These are phyloP conservation scores for Verticillium isaacii DNA, from an alignment of 2,329 filamentous ascomycete species.

Conservation along the genomic window DNA sequence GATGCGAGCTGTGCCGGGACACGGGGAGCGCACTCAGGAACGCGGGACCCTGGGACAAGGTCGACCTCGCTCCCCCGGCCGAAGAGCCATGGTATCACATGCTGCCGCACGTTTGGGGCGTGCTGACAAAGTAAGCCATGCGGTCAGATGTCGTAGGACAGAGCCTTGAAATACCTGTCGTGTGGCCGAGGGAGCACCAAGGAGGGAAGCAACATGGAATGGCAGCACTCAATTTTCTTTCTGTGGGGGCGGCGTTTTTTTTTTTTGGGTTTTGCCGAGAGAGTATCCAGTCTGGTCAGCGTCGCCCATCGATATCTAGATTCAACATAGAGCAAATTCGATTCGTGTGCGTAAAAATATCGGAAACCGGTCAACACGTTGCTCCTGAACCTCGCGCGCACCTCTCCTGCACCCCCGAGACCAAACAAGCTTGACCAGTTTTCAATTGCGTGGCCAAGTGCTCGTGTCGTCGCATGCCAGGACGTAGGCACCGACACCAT, in stretches of 20 bases:
- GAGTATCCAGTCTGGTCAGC: not conserved
- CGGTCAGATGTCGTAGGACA: too few species aligned
- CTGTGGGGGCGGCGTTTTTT: not conserved
- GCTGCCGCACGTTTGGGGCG: constrained; percentile 47
- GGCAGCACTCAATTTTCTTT: not conserved
- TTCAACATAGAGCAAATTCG: too few species aligned
- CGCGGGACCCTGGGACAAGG: constrained; percentile 44
- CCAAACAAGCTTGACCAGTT: not conserved
- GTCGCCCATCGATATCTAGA: too few species aligned
- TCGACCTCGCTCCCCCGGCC: constrained; percentile 39
- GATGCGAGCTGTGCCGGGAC: constrained; percentile 44
- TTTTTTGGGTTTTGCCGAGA: not conserved
- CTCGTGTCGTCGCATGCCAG: not conserved
- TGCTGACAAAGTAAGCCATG: constrained; percentile 41
- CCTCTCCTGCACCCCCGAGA: too few species aligned
- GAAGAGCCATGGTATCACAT: constrained; percentile 35
- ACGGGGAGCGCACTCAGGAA: constrained; percentile 41
- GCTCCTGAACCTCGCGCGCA: too few species aligned
- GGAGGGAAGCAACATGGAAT: too few species aligned
- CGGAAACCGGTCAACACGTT: too few species aligned
- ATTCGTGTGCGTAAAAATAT: too few species aligned
- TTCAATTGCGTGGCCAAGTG: not conserved
- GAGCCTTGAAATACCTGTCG: not conserved
- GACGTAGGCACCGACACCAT: not conserved
- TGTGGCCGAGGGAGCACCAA: not conserved